Evolutionary conservation across 2,329 filamentous ascomycete species (phyloP).

Genomic region (Clonostachys byssicola): DNA sequence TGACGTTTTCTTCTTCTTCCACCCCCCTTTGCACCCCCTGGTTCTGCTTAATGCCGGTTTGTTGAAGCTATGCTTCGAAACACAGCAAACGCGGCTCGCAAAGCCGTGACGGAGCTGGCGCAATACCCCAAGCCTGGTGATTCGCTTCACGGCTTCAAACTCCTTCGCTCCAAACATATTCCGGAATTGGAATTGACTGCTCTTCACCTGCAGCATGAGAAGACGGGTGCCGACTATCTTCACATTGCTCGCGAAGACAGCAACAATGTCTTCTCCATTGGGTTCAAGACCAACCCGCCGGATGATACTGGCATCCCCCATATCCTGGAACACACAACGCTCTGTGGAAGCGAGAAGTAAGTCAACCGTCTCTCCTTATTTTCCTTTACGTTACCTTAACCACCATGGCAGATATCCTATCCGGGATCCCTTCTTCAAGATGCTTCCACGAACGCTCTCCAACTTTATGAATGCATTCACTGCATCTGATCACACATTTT

Average conservation of each 20-base stretch:
- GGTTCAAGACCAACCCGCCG: constrained; percentile 97
- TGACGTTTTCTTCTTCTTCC: background rate
- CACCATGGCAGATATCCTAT: constrained; percentile 73
- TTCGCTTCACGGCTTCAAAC: constrained; percentile 88
- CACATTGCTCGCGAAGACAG: constrained; percentile 92
- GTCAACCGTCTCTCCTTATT: constrained; percentile 9
- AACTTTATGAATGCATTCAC: constrained; percentile 99
- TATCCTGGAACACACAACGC: constrained; percentile 94
- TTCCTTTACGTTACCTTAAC: constrained; percentile 15
- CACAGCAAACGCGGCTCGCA: constrained; percentile 45
- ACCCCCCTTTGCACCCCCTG: background rate
- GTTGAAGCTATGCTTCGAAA: constrained; percentile 42
- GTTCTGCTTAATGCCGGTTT: background rate
- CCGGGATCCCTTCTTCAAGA: constrained; percentile 98
- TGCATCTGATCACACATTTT: constrained; percentile 92
- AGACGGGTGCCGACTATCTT: constrained; percentile 92
- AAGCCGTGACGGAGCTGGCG: constrained; percentile 71
- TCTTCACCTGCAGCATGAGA: constrained; percentile 85
- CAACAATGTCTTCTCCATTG: constrained; percentile 99
- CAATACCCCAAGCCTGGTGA: constrained; percentile 76
- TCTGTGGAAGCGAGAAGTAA: constrained; percentile 92
- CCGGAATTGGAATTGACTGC: constrained; percentile 92
- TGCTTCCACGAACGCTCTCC: constrained; percentile 95
- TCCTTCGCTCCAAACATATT: constrained; percentile 85
- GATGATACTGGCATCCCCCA: constrained; percentile 95